Evolutionary conservation across 2,329 filamentous ascomycete species (phyloP).

Genomic region (Celoporthe dispersa): DNA sequence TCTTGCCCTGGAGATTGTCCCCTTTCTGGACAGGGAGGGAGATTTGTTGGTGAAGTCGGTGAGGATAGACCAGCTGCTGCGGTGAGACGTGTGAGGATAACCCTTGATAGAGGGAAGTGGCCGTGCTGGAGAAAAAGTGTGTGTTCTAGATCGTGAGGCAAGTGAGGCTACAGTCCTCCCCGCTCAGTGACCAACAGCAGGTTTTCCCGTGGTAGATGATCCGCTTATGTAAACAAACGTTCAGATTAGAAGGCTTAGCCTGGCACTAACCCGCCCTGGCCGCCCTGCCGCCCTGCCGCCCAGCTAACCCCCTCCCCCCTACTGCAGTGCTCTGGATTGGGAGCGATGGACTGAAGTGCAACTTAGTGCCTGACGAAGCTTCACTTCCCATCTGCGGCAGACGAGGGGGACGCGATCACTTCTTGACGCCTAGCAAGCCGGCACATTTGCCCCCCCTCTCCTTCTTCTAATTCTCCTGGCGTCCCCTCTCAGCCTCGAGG

Average conservation of each 20-base stretch:
- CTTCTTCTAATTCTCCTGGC: no score
- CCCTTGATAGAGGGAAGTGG: not conserved
- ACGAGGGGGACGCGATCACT: slow-evolving; percentile 26
- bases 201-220: not conserved
- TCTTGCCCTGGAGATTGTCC: not conserved
- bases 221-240: slow-evolving; percentile 11
- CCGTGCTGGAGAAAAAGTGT: not conserved
- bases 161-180: not conserved
- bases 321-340: not conserved
- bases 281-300: not conserved
- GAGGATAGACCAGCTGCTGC: not conserved
- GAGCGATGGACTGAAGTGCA: not conserved
- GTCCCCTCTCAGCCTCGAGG: not conserved
- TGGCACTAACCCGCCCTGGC: slow-evolving; percentile 4
- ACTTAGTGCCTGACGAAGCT: slow-evolving; percentile 2
- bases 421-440: slow-evolving; percentile 14
- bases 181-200: not conserved
- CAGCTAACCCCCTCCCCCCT: no score
- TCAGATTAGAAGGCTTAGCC: slow-evolving; percentile 5
- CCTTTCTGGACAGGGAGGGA: not conserved
- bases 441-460: not conserved
- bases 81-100: not conserved
- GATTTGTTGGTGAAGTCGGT: not conserved
- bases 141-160: slow-evolving; percentile 21
- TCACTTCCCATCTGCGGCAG: slow-evolving; percentile 18